Percentiles rank a stretch among this genome's conserved stretches.
phyloP scores from a whole-genome alignment of 129 eudicot species.

The Ambrosia artemisiifolia region DNA sequence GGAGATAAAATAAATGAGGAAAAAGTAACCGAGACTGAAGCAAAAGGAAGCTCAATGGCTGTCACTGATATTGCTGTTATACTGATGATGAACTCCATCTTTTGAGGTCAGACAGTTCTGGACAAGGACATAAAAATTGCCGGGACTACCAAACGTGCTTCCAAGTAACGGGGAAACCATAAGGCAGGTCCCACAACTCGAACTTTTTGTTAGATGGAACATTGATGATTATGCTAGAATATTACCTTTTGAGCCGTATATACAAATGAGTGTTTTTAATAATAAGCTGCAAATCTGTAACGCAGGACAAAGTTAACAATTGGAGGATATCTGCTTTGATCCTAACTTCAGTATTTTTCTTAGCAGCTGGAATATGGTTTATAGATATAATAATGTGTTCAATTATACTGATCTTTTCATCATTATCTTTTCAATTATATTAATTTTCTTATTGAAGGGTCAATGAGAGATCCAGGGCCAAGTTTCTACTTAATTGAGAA shows the following conservation, averaged over 20 bases:
- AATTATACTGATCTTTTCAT: neutral
- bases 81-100: conserved; percentile 5
- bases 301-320: conserved; percentile 67
- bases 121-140: conserved; percentile 12
- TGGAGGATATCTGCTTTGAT: conserved; percentile 70
- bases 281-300: neutral
- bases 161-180: conserved; percentile 39
- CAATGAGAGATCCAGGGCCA: conserved; percentile 64
- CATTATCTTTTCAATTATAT: conserved; percentile 11
- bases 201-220: conserved; percentile 40
- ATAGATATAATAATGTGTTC: conserved; percentile 22
- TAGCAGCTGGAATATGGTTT: conserved; percentile 73
- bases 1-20: conserved; percentile 30
- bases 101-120: conserved; percentile 30
- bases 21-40: conserved; percentile 26
- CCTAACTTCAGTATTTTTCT: conserved; percentile 56
- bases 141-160: conserved; percentile 10
- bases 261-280: neutral
- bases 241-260: neutral
- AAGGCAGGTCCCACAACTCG: conserved; percentile 56
- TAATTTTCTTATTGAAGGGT: conserved; percentile 26
- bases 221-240: neutral
- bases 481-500: conserved; percentile 40
- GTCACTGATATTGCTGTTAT: conserved; percentile 13
- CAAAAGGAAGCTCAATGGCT: conserved; percentile 19